phyloP scores from a whole-genome alignment of 2,329 filamentous ascomycete genomes.

The Hypoxylon sp. region DNA sequence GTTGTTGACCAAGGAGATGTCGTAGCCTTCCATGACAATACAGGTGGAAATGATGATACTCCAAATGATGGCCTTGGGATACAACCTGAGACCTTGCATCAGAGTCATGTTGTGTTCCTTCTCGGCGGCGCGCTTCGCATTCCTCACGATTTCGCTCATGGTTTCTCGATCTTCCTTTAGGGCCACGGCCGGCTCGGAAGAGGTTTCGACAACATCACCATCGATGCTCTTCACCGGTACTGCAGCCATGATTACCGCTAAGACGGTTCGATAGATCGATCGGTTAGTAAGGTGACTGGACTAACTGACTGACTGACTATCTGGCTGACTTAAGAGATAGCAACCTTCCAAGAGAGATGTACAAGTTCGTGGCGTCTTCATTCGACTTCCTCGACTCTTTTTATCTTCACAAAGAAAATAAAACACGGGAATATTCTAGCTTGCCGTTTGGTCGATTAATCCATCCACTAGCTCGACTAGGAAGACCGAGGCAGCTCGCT shows the following conservation, averaged over 20 bases:
- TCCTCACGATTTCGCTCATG: conserved; percentile 52
- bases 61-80: conserved; percentile 88
- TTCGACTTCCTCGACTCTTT: conserved; percentile 12
- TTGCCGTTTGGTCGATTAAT: conserved; percentile 6
- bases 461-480: conserved; percentile 13
- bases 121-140: conserved; percentile 61
- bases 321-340: conserved; percentile 2
- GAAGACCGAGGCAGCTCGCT: conserved; percentile 25
- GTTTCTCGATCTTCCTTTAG: conserved; percentile 29
- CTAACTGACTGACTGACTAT: too few species aligned
- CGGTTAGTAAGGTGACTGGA: neutral
- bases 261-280: neutral
- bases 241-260: conserved; percentile 27
- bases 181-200: conserved; percentile 8
- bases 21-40: conserved; percentile 92
- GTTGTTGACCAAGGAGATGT: conserved; percentile 82
- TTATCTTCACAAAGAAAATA: conserved; percentile 4
- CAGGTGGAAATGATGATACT: conserved; percentile 87
- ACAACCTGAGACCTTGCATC: conserved; percentile 78
- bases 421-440: conserved; percentile 26
- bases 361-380: conserved; percentile 6
- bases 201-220: conserved; percentile 22
- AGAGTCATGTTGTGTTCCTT: conserved; percentile 77
- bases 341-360: conserved; percentile 1
- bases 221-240: conserved; percentile 9